A percentile compares a stretch with the other conserved stretches of the same genome.
Conservation (phyloP, 2,329 filamentous ascomycete genomes). For the Colletotrichum sp. region DNA sequence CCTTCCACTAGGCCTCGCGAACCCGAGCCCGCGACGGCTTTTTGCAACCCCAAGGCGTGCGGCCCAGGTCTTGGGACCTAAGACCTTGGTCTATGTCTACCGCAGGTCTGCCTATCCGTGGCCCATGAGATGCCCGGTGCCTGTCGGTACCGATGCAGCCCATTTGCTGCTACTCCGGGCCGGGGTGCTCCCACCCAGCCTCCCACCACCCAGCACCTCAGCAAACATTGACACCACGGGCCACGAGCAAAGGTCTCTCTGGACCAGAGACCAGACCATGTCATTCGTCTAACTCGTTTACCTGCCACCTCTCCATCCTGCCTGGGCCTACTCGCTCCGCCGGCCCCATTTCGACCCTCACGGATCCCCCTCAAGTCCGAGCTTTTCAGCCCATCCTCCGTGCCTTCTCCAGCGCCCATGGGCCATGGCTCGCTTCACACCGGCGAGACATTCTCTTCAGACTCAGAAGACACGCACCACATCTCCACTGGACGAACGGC, state of each 20-base stretch:
- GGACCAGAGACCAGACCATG: neutral
- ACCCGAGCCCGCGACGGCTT: neutral
- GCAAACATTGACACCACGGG: constrained; percentile 14
- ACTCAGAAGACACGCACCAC: neutral
- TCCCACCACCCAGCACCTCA: neutral
- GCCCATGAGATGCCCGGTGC: neutral
- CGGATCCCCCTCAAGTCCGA: constrained; percentile 1
- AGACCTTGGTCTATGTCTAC: neutral
- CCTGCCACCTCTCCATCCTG: constrained; percentile 6
- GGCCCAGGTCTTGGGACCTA: neutral
- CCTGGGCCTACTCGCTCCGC: neutral
- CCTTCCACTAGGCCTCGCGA: neutral
- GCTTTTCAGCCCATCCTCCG: constrained; percentile 6
- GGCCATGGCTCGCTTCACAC: neutral
- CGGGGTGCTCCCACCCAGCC: constrained; percentile 3
- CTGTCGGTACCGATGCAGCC: neutral
- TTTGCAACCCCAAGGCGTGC: neutral
- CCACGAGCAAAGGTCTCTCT: neutral
- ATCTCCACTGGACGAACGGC: neutral
- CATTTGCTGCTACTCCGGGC: neutral
- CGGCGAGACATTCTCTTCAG: constrained; percentile 5
- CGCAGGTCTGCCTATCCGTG: neutral
- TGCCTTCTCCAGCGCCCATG: neutral
- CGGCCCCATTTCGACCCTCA: neutral
- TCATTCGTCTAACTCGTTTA: neutral